Evolutionary conservation across 495 filamentous ascomycete species (phyloP), one percentile per base, ranked within the genome.

Genomic region (Evansstolkia leycettana): DNA sequence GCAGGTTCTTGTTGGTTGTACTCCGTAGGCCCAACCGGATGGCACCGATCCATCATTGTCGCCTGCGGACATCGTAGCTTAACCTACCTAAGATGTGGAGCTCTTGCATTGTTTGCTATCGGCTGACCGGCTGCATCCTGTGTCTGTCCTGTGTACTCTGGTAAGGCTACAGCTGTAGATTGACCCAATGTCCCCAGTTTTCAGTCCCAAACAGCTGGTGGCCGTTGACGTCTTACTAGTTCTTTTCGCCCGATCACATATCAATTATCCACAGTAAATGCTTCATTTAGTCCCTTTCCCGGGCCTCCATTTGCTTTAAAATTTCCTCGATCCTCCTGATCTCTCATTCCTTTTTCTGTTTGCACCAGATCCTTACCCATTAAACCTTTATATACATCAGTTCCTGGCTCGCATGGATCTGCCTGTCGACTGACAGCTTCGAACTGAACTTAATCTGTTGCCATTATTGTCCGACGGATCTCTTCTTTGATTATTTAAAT

Each of bases 191-290:
- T 23, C 20, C 20, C 20, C 20, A 23, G 20, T 23, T 23, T 23
- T 23, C n/a, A 9, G 20, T 23, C 9, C 20, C 20, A 23, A 9
- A 23, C 9, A n/a, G n/a, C n/a, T n/a, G n/a, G 20, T 23, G 20
- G 57, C 50, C 43, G 50, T 59, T 53, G 47, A 58, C 47, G 46
- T 47, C 54, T 58, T 45, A 44, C 37, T 50, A 46, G 42, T 39
- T 46, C 54, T 47, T 48, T 50, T 60, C 50, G 57, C 57, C 53
- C 57, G 57, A 57, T 60, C 55, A 59, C 51, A 58, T 58, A 47
- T 48, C 45, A 50, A 43, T 51, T 56, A 58, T 60, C 57, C 57
- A 60, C 57, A 52, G 43, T 50, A 46, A 51, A 60, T 45, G 52
- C 50, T 45, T 44, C 41, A 41, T 44, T 48, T 52, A 51, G 41